phyloP scores from a whole-genome alignment of 169 alveolate species.

The Cryptosporidium xiaoi region DNA sequence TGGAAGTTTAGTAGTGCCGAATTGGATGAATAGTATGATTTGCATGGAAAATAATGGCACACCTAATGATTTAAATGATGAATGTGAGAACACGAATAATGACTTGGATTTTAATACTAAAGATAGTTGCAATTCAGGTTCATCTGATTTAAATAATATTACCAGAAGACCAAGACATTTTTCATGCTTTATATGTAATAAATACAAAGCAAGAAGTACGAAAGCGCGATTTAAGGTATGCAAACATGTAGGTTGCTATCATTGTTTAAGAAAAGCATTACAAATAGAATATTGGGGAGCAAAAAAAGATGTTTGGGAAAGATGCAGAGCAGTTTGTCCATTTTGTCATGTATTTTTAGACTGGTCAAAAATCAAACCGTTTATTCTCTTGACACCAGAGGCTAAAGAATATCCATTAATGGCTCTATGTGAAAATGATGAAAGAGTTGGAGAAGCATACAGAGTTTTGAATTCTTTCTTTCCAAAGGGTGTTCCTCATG shows the following conservation, averaged over 20 bases:
- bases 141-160: background rate
- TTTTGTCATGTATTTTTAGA: conserved; percentile 54
- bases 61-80: background rate
- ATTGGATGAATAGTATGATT: background rate
- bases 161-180: conserved; percentile 69
- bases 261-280: conserved; percentile 68
- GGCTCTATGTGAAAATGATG: conserved; percentile 46
- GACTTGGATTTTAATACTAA: no score
- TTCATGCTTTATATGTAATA: conserved; percentile 51
- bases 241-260: conserved; percentile 69
- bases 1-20: background rate
- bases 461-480: conserved; percentile 58
- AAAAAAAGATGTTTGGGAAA: conserved; percentile 72
- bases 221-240: conserved; percentile 71
- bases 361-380: conserved; percentile 72
- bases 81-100: background rate
- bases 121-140: background rate
- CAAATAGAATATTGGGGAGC: conserved; percentile 76
- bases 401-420: conserved; percentile 62
- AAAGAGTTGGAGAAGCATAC: conserved; percentile 40
- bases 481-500: conserved; percentile 56
- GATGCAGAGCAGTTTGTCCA: conserved; percentile 68
- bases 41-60: background rate
- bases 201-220: conserved; percentile 66
- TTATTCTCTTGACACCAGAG: conserved; percentile 41